Evolutionary conservation across 345 rosid species (phyloP).

Genomic region (Sonneratia alba): DNA sequence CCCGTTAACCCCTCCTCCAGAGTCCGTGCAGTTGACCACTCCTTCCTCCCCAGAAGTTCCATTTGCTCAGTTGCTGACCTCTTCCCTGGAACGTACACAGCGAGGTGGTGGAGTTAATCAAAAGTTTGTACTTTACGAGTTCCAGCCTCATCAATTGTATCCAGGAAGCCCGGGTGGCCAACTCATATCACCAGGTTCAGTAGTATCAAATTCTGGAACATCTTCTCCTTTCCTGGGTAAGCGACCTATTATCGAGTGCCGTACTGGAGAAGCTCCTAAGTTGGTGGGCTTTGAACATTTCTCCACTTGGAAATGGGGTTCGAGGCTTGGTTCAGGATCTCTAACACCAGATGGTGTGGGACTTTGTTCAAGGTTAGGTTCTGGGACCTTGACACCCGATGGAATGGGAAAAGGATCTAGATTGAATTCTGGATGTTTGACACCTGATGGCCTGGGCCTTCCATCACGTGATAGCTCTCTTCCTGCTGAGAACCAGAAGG

Average conservation of each 20-base stretch:
- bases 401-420: slow-evolving; percentile 66
- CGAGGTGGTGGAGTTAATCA: slow-evolving; percentile 46
- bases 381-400: slow-evolving; percentile 79
- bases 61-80: slow-evolving; percentile 80
- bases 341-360: slow-evolving; percentile 70
- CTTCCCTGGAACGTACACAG: slow-evolving; percentile 85
- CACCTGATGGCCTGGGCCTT: slow-evolving; percentile 53
- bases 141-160: slow-evolving; percentile 49
- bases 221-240: slow-evolving; percentile 55
- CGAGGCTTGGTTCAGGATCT: slow-evolving; percentile 76
- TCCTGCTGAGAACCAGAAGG: slow-evolving; percentile 28
- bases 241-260: slow-evolving; percentile 46
- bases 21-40: slow-evolving; percentile 70
- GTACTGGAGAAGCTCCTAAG: slow-evolving; percentile 57
- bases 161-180: slow-evolving; percentile 87
- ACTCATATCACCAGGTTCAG: slow-evolving; percentile 78
- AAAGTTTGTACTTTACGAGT: slow-evolving; percentile 56
- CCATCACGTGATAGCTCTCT: slow-evolving; percentile 26
- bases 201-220: slow-evolving; percentile 72
- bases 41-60: slow-evolving; percentile 99
- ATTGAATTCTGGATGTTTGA: slow-evolving; percentile 58
- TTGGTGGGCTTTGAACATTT: slow-evolving; percentile 63
- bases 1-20: slow-evolving; percentile 89
- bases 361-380: slow-evolving; percentile 63
- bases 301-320: slow-evolving; percentile 72